These are phyloP conservation scores for Grigorovia humatica DNA, from an alignment of 805 yeast genomes.

Conservation along the genomic window DNA sequence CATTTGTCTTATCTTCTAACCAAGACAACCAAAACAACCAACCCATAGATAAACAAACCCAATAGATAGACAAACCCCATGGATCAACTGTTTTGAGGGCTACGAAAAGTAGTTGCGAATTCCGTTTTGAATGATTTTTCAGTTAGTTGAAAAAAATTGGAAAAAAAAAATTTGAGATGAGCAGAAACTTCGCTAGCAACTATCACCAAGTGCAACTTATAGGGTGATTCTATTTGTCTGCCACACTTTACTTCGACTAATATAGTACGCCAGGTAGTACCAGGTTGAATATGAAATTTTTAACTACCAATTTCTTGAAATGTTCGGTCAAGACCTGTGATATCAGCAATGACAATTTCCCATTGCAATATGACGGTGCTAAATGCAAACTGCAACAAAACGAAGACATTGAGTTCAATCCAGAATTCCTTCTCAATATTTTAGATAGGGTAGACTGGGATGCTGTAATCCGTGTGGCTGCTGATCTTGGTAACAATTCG, in stretches of 20 bases:
- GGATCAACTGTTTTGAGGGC: background rate
- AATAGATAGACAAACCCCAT: background rate
- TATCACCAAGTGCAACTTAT: too few species aligned
- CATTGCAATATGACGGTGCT: conserved; percentile 48
- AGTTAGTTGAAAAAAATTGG: too few species aligned
- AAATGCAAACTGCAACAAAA: conserved; percentile 64
- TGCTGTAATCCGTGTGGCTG: conserved; percentile 69
- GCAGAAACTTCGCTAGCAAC: background rate
- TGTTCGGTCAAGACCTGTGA: conserved; percentile 84
- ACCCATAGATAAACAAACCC: background rate
- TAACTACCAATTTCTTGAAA: conserved; percentile 93
- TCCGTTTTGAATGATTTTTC: background rate
- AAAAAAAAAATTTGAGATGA: background rate
- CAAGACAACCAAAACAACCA: background rate
- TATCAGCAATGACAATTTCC: conserved; percentile 64
- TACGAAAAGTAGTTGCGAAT: background rate
- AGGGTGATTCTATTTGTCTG: background rate
- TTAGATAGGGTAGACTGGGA: conserved; percentile 81
- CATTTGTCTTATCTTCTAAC: background rate
- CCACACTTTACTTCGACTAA: too few species aligned
- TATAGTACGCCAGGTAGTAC: background rate
- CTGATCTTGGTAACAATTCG: conserved; percentile 55
- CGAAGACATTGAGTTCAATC: conserved; percentile 65
- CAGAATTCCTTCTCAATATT: conserved; percentile 68
- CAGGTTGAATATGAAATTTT: conserved; percentile 50